phyloP scores from a whole-genome alignment of 2,329 filamentous ascomycete genomes.

The Aspergillus oerlinghausenensis region DNA sequence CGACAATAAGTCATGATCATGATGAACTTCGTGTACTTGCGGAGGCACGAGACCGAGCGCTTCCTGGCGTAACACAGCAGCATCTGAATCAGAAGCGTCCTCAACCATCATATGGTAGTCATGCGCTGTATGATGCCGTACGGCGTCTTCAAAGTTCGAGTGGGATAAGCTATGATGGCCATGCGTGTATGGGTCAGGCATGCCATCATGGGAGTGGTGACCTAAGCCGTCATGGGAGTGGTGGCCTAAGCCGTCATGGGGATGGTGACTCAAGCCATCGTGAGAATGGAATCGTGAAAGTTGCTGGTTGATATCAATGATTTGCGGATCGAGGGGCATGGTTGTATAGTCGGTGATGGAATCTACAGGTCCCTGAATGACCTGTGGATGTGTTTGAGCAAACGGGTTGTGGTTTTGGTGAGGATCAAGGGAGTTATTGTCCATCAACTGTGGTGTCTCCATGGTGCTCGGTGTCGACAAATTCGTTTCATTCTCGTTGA shows the following conservation, averaged over 20 bases:
- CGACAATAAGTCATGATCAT: conserved; percentile 37
- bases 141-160: conserved; percentile 34
- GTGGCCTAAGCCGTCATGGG: neutral
- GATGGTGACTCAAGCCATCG: conserved; percentile 22
- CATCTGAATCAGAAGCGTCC: conserved; percentile 34
- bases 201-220: conserved; percentile 27
- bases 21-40: conserved; percentile 36
- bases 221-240: conserved; percentile 24
- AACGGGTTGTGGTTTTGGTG: conserved; percentile 30
- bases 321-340: conserved; percentile 58
- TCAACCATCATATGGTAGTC: conserved; percentile 43
- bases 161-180: conserved; percentile 28
- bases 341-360: conserved; percentile 43
- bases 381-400: conserved; percentile 24
- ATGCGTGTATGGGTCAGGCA: conserved; percentile 32
- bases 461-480: conserved; percentile 10
- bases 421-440: conserved; percentile 17
- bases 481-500: conserved; percentile 9
- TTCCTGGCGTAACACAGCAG: conserved; percentile 32
- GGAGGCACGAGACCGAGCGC: conserved; percentile 37
- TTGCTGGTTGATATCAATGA: conserved; percentile 50
- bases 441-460: conserved; percentile 16
- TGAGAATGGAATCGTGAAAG: conserved; percentile 39
- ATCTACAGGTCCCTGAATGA: conserved; percentile 33
- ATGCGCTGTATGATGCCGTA: conserved; percentile 34